Evolutionary conservation across 2,329 filamentous ascomycete genomes (phyloP).

Genomic region (Cladosporium oxysporum): DNA sequence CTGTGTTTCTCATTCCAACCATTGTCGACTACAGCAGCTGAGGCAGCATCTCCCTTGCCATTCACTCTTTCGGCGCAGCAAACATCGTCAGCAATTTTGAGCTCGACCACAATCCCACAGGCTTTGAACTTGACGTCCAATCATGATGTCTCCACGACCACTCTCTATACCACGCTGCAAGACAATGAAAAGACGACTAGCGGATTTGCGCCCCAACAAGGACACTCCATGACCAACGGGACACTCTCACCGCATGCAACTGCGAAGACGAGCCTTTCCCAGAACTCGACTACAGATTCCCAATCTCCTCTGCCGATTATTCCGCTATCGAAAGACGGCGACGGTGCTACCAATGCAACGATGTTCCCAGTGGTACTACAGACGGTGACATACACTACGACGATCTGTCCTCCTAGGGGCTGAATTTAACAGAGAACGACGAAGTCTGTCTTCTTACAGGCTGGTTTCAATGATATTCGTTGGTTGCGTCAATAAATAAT

Average conservation of each 20-base stretch:
- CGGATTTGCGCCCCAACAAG: no score
- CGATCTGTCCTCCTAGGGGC: neutral
- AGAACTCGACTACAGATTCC: neutral
- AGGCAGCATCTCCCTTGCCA: neutral
- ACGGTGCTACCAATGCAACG: neutral
- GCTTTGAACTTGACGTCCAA: neutral
- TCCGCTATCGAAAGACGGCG: neutral
- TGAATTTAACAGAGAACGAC: neutral
- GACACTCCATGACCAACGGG: no score
- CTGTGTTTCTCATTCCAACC: neutral
- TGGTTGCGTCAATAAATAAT: no score
- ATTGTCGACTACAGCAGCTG: neutral
- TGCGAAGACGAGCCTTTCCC: neutral
- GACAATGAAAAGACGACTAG: neutral
- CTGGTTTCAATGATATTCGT: neutral
- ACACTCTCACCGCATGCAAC: neutral
- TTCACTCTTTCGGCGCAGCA: neutral
- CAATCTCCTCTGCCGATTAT: no score
- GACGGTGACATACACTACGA: conserved; percentile 8
- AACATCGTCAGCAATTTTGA: neutral
- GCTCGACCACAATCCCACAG: neutral
- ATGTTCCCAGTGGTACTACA: neutral
- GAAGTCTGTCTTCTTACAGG: neutral
- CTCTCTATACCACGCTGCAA: neutral
- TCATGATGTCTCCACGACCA: neutral